phyloP scores from a whole-genome alignment of 768 basidiomycete genomes.

The Hygrocybe coccinea region DNA sequence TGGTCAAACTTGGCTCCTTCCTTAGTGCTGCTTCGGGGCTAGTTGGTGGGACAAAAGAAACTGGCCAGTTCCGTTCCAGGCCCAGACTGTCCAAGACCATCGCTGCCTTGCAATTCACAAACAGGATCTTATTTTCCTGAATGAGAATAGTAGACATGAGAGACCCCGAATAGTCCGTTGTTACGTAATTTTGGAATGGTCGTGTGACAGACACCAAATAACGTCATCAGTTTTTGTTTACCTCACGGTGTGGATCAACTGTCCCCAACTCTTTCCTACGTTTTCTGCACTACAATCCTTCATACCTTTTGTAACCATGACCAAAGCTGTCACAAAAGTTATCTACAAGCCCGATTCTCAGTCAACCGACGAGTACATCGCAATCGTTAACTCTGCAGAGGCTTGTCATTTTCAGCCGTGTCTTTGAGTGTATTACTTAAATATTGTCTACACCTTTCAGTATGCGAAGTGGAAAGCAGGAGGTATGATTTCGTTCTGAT shows the following conservation, averaged over 20 bases:
- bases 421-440: conserved; percentile 6
- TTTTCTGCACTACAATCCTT: background rate
- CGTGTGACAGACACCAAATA: no score
- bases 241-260: background rate
- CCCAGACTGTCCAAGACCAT: no score
- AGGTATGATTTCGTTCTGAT: conserved; percentile 44
- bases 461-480: conserved; percentile 65
- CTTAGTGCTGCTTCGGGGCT: no score
- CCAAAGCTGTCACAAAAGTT: conserved; percentile 57
- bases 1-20: no score
- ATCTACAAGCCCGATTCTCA: conserved; percentile 75
- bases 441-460: conserved; percentile 40
- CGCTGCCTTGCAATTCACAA: no score
- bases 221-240: background rate
- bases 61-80: no score
- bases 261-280: background rate
- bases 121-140: background rate
- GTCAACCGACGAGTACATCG: conserved; percentile 65
- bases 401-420: conserved; percentile 35
- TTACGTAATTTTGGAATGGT: no score
- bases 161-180: no score
- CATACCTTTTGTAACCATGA: conserved; percentile 27
- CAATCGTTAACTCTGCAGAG: conserved; percentile 62
- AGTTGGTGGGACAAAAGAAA: no score
- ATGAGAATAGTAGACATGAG: background rate